phyloP scores from a whole-genome alignment of 495 filamentous ascomycete species.

The Daldinia bambusicola region DNA sequence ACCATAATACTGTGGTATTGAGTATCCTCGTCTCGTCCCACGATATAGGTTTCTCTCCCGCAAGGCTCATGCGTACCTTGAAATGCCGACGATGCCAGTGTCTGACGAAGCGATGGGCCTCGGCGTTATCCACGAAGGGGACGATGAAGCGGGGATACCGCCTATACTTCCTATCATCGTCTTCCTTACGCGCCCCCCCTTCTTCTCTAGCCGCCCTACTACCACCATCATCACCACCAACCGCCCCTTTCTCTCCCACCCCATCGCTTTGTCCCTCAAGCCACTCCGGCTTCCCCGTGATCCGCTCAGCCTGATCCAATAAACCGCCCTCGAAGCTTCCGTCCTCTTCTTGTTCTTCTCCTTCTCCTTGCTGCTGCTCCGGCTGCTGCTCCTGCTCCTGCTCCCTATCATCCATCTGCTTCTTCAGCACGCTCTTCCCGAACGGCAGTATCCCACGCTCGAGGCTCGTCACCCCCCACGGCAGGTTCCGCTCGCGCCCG shows the following conservation, averaged over 20 bases:
- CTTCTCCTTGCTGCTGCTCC: slow-evolving; percentile 16
- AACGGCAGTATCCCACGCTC: slow-evolving; percentile 42
- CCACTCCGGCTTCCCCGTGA: background rate
- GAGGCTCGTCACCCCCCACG: slow-evolving; percentile 52
- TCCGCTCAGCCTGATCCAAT: slow-evolving; percentile 12
- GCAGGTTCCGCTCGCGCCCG: slow-evolving; percentile 55
- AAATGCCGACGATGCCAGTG: slow-evolving; percentile 64
- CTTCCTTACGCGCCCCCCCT: background rate
- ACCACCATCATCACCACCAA: too few relatives aligned
- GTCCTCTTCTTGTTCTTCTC: slow-evolving; percentile 14
- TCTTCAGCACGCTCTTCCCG: slow-evolving; percentile 40
- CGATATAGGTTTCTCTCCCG: slow-evolving; percentile 21
- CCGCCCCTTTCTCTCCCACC: slow-evolving; percentile 2
- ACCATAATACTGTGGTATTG: slow-evolving; percentile 63
- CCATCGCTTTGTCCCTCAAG: background rate
- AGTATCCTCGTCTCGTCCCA: slow-evolving; percentile 50
- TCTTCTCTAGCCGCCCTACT: background rate
- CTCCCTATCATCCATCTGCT: background rate
- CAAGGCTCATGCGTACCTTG: slow-evolving; percentile 31
- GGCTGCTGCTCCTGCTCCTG: slow-evolving; percentile 2
- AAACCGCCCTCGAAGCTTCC: slow-evolving; percentile 12
- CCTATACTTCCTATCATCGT: slow-evolving; percentile 16
- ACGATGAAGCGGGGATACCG: slow-evolving; percentile 58
- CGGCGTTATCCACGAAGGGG: slow-evolving; percentile 56
- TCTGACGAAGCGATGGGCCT: slow-evolving; percentile 67